These are phyloP conservation scores for Inonotus hispidus DNA, from an alignment of 1,284 basidiomycete species.

Conservation along the genomic window DNA sequence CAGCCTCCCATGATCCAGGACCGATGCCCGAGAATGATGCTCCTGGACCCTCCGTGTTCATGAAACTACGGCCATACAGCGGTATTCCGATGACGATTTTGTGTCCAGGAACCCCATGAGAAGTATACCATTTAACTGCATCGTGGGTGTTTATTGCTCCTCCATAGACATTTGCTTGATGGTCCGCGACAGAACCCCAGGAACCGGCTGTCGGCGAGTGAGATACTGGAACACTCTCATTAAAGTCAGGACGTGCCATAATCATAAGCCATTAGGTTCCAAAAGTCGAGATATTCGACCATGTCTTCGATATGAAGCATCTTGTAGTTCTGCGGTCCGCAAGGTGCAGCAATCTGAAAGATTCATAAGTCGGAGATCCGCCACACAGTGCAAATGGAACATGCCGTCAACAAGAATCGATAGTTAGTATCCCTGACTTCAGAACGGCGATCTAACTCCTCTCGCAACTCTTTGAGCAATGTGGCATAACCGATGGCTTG, in stretches of 20 bases:
- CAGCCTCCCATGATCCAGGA: constrained; percentile 69
- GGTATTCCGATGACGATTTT: constrained; percentile 91
- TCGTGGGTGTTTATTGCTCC: constrained; percentile 59
- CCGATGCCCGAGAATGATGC: constrained; percentile 73
- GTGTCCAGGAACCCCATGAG: constrained; percentile 64
- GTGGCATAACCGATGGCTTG: constrained; percentile 72
- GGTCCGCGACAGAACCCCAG: constrained; percentile 73
- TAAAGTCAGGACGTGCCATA: constrained; percentile 48
- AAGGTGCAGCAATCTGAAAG: constrained; percentile 81
- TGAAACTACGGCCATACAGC: constrained; percentile 88
- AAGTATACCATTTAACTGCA: constrained; percentile 71
- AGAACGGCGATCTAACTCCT: constrained; percentile 65
- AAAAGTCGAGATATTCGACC: constrained; percentile 87
- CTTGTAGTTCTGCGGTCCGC: constrained; percentile 83
- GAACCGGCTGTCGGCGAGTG: constrained; percentile 57
- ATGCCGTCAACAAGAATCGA: constrained; percentile 70
- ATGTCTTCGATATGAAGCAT: constrained; percentile 77
- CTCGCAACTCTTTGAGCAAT: constrained; percentile 64
- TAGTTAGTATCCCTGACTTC: constrained; percentile 50
- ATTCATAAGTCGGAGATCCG: not conserved
- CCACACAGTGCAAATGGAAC: constrained; percentile 23
- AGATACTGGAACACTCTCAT: not conserved
- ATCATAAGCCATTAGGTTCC: constrained; percentile 96
- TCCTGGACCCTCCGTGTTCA: constrained; percentile 81
- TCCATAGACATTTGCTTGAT: constrained; percentile 86